phyloP scores from a whole-genome alignment of 1,139 yeast species.

The Kodamaea ohmeri region DNA sequence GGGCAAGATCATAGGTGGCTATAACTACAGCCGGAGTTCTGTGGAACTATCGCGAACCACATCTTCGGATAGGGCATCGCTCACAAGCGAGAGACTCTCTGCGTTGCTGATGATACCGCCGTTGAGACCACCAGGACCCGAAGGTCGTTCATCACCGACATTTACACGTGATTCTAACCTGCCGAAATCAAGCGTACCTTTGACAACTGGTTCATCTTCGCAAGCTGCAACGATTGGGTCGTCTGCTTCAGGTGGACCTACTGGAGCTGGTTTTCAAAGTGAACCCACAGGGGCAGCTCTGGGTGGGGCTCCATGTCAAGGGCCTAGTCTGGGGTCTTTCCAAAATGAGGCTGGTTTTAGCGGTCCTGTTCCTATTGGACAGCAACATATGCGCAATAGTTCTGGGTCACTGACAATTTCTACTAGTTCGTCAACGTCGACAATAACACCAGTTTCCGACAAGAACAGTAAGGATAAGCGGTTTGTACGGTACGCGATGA shows the following conservation, averaged over 20 bases:
- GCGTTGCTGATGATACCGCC: neutral
- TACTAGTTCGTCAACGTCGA: conserved; percentile 31
- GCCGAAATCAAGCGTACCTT: neutral
- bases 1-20: conserved; percentile 33
- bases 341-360: too few species aligned
- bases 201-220: neutral
- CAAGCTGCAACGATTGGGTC: neutral
- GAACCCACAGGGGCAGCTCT: too few species aligned
- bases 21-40: conserved; percentile 29
- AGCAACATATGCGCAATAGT: conserved; percentile 34
- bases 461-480: conserved; percentile 37
- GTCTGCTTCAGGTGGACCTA: too few species aligned
- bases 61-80: neutral
- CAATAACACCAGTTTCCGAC: conserved; percentile 30
- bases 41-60: conserved; percentile 12
- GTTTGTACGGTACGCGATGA: conserved; percentile 47
- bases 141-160: conserved; percentile 5
- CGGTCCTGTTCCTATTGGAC: conserved; percentile 4
- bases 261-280: too few species aligned
- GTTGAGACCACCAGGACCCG: neutral
- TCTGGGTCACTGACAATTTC: conserved; percentile 40
- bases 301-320: neutral
- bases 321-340: neutral
- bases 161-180: conserved; percentile 1
- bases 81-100: conserved; percentile 6